phyloP scores from a whole-genome alignment of 306 rosid species.

The Vicia faba region DNA sequence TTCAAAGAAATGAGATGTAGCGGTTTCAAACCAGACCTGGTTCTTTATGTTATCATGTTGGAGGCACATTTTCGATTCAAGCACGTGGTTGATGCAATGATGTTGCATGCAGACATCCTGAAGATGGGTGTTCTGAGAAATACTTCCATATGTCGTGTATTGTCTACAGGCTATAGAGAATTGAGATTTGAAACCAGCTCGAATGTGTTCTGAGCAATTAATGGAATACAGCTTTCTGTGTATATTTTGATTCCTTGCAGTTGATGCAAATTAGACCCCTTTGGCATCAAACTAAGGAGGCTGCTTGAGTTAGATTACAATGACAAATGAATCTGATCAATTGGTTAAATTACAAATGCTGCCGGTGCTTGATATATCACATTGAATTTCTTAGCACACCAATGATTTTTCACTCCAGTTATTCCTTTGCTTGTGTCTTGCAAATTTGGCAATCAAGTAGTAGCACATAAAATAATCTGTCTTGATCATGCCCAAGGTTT shows the following conservation, averaged over 20 bases:
- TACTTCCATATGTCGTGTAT: slow-evolving; percentile 30
- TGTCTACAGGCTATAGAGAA: slow-evolving; percentile 57
- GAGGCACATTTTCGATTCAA: slow-evolving; percentile 53
- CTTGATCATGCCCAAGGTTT: background rate
- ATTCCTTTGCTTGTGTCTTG: background rate
- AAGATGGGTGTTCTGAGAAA: slow-evolving; percentile 61
- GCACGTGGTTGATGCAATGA: slow-evolving; percentile 56
- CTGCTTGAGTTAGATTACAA: slow-evolving; percentile 1
- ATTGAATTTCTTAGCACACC: background rate
- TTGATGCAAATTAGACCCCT: slow-evolving; percentile 13
- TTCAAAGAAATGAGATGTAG: slow-evolving; percentile 64
- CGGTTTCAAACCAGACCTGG: slow-evolving; percentile 56
- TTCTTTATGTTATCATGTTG: slow-evolving; percentile 56
- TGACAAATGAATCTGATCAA: slow-evolving; percentile 5
- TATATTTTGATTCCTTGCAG: slow-evolving; percentile 13
- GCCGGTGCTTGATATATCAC: slow-evolving; percentile 3
- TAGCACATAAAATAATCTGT: background rate
- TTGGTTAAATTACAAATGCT: slow-evolving; percentile 19
- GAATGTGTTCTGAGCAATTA: slow-evolving; percentile 38
- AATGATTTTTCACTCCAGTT: slow-evolving; percentile 17
- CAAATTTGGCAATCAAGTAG: slow-evolving; percentile 28
- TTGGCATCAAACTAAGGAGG: no score
- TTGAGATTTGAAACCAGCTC: slow-evolving; percentile 47
- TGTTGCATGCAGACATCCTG: slow-evolving; percentile 74
- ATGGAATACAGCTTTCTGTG: slow-evolving; percentile 27